Conservation (phyloP, 495 filamentous ascomycete genomes). For the Annulohypoxylon stygium region DNA sequence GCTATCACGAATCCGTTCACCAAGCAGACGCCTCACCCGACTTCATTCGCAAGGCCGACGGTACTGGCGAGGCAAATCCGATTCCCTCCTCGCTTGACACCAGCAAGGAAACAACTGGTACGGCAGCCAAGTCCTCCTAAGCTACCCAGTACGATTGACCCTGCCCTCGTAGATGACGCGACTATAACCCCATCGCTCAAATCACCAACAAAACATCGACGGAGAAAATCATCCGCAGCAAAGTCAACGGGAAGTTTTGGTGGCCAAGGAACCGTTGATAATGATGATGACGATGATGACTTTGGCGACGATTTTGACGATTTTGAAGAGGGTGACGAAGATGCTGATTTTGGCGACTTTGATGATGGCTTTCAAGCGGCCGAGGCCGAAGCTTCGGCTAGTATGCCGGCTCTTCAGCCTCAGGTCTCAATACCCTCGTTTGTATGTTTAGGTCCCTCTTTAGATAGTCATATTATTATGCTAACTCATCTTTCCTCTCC, state of each 20-base stretch:
- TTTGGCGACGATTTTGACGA: slow-evolving; percentile 96
- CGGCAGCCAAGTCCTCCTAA: slow-evolving; percentile 55
- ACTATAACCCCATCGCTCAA: slow-evolving; percentile 52
- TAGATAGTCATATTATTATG: slow-evolving; percentile 49
- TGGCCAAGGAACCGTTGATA: slow-evolving; percentile 56
- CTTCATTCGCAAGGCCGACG: slow-evolving; percentile 61
- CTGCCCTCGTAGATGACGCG: slow-evolving; percentile 56
- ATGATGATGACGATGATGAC: slow-evolving; percentile 64
- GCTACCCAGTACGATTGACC: slow-evolving; percentile 53
- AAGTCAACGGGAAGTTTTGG: slow-evolving; percentile 52
- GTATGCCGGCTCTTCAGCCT: slow-evolving; percentile 60
- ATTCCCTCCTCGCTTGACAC: slow-evolving; percentile 46
- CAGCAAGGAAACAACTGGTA: slow-evolving; percentile 50
- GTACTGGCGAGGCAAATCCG: slow-evolving; percentile 50
- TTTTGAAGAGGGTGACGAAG: slow-evolving; percentile 85
- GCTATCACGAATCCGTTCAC: slow-evolving; percentile 54
- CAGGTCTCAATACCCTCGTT: slow-evolving; percentile 67
- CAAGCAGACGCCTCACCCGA: slow-evolving; percentile 62
- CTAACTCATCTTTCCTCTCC: slow-evolving; percentile 48
- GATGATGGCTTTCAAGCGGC: slow-evolving; percentile 84
- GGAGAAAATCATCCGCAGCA: slow-evolving; percentile 59
- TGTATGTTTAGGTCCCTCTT: slow-evolving; percentile 55
- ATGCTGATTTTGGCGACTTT: slow-evolving; percentile 90
- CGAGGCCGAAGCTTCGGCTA: slow-evolving; percentile 60
- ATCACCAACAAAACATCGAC: slow-evolving; percentile 42